Conservation (phyloP, 106 monocot genomes). For the Gastrodia elata region DNA sequence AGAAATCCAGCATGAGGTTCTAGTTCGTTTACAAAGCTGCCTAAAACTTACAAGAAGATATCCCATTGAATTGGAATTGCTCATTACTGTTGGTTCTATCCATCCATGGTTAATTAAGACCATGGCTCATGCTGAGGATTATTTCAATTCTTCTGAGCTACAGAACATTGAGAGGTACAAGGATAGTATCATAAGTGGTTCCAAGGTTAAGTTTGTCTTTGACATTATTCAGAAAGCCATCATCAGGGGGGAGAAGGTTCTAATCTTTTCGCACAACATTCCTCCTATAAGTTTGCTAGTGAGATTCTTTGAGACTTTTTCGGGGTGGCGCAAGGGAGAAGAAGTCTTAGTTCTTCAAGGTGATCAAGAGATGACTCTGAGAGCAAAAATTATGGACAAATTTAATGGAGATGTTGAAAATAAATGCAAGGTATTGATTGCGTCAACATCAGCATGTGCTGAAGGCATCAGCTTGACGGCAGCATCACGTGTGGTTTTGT, state of each 20-base stretch:
- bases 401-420: constrained; percentile 42
- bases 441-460: constrained; percentile 68
- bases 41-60: constrained; percentile 19
- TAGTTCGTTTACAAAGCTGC: constrained; percentile 31
- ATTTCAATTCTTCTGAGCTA: constrained; percentile 34
- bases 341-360: constrained; percentile 62
- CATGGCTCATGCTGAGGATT: constrained; percentile 27
- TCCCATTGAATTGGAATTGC: constrained; percentile 43
- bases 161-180: constrained; percentile 28
- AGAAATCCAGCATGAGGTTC: constrained; percentile 34
- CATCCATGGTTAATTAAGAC: constrained; percentile 59
- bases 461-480: constrained; percentile 69
- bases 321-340: constrained; percentile 40
- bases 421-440: constrained; percentile 44
- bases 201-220: constrained; percentile 55
- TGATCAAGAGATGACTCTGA: constrained; percentile 47
- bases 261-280: constrained; percentile 64
- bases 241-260: constrained; percentile 49
- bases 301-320: constrained; percentile 30
- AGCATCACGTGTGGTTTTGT: constrained; percentile 62
- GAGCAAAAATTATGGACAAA: constrained; percentile 44
- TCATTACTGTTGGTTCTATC: constrained; percentile 53
- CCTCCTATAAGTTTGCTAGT: constrained; percentile 44
- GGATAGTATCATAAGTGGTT: constrained; percentile 29
- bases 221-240: constrained; percentile 50